These are phyloP conservation scores for Asparagopsis taxiformis DNA, from an alignment of 31 red algal genomes.

Conservation along the genomic window DNA sequence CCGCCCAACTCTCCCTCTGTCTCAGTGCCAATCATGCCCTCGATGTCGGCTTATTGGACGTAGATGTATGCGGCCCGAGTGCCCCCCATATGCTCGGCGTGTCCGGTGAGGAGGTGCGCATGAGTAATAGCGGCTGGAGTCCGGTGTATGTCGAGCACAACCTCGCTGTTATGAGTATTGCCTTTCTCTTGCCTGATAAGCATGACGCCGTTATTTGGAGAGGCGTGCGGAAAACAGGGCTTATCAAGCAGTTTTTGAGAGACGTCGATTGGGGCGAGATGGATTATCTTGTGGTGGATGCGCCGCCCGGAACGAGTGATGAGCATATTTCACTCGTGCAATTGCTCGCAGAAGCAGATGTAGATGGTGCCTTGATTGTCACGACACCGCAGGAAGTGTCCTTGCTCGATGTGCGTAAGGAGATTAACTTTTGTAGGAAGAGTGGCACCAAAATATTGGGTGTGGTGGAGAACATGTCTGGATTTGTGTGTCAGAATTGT, in stretches of 20 bases:
- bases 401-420: conserved; percentile 93
- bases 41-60: conserved; percentile 90
- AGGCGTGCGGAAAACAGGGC: conserved; percentile 90
- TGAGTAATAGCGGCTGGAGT: conserved; percentile 82
- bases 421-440: conserved; percentile 92
- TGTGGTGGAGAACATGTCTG: conserved; percentile 98
- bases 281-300: conserved; percentile 95
- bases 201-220: conserved; percentile 97
- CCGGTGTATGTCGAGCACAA: conserved; percentile 88
- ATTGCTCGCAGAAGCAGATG: conserved; percentile 38
- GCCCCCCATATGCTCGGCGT: conserved; percentile 90
- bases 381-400: conserved; percentile 97
- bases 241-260: conserved; percentile 96
- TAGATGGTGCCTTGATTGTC: conserved; percentile 85
- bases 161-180: conserved; percentile 93
- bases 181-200: conserved; percentile 78
- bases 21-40: conserved; percentile 43
- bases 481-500: conserved; percentile 88
- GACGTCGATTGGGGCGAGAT: conserved; percentile 97
- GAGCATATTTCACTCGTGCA: conserved; percentile 98
- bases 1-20: conserved; percentile 75
- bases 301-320: conserved; percentile 96
- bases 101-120: conserved; percentile 68
- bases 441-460: conserved; percentile 75
- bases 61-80: conserved; percentile 94